Evolutionary conservation across 2,329 filamentous ascomycete genomes (phyloP), one percentile per base, ranked within the genome.

Genomic region (Penicillium sp.): DNA sequence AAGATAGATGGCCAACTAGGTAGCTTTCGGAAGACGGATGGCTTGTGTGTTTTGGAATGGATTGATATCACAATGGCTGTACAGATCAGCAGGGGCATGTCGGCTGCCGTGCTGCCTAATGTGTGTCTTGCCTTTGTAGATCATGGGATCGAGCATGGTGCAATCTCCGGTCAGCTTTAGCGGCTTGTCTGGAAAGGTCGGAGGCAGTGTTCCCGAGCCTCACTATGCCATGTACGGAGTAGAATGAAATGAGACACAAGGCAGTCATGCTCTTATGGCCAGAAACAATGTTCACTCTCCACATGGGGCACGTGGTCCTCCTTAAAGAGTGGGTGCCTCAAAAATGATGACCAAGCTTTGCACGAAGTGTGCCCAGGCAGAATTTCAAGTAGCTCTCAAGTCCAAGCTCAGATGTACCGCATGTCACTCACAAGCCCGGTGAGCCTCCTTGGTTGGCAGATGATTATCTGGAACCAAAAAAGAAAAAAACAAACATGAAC

Each of bases 61-160:
- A 29, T 36, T 45, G 39, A 53, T 48, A 52, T 53, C 43, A 53
- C 29, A 39, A 13, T 23, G 25, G 33, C 23, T 31, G 50, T 45
- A 57, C 33, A 9, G 49, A 57, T 53, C 49, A 50, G 23, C 55
- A 53, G 43, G 49, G 42, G n/a, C 35, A 53, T 15, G 15, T 52
- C 17, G 21, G 10, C 27, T 21, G 29, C 36, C 38, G 17, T 53
- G 36, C 36, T 29, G 35, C 49, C 43, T 53, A 43, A 35, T 33
- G 25, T 39, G 42, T 49, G 44, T 33, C 36, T 49, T 49, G 52
- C 5, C 42, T 35, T 49, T 36, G 44, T 55, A 33, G 35, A 49
- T 41, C 52, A 49, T 35, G 36, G 44, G 35, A 25, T 49, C 27
- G 33, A 29, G 48, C 21, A 42, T 21, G 35, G 49, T 29, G 29